Evolutionary conservation across 768 basidiomycete genomes (phyloP), one percentile per base, ranked within the genome.

Genomic region (Galerina sulciceps): DNA sequence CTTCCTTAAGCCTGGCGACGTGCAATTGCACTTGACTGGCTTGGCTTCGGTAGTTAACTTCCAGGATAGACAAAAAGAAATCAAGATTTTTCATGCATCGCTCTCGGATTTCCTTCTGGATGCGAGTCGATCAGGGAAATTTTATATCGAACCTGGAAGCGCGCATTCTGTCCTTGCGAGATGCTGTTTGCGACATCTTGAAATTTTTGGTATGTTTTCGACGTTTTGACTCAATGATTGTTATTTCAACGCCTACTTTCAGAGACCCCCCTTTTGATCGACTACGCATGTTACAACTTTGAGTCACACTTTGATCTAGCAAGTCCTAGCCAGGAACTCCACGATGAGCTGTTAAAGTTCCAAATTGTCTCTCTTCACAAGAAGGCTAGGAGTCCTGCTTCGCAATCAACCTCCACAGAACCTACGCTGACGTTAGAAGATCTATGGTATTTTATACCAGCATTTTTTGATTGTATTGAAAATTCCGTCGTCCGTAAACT

Each of bases 91-190:
- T 17, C 58, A 63, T 44, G 34, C 55, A 4, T 57, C 62, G 13
- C 44, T 63, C 10, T 18, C 55, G 4, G 58, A 63, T 45, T 63
- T 59, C 36, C 18, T 59, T 11, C 15, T 60, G 35, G 63, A 64
- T 36, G 2, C 31, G 6, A 10, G 9, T 14, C 45, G 63, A 9
- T 57, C 63, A 15, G 48, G 42, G 26, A 17, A 55, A 9, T 53
- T 47, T 36, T 51, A 51, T 18, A 47, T 64, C 10, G 26, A 57
- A 1, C 11, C 9, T 4, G 37, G 34, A 10, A 35, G 23, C 6
- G 50, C 47, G 2, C 59, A 60, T 43, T 48, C 59, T 11, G 47
- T 53, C 8, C 46, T 62, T 38, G 56, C 56, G 31, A 37, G 4
- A 4, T 45, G 20, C 31, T 60, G 54, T n/a, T 22, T 60, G 9